A percentile compares a stretch with the other conserved stretches of the same genome.
These are phyloP conservation scores for Ceratobasidium theobromae DNA, from an alignment of 1,284 basidiomycete genomes.

Conservation along the genomic window DNA sequence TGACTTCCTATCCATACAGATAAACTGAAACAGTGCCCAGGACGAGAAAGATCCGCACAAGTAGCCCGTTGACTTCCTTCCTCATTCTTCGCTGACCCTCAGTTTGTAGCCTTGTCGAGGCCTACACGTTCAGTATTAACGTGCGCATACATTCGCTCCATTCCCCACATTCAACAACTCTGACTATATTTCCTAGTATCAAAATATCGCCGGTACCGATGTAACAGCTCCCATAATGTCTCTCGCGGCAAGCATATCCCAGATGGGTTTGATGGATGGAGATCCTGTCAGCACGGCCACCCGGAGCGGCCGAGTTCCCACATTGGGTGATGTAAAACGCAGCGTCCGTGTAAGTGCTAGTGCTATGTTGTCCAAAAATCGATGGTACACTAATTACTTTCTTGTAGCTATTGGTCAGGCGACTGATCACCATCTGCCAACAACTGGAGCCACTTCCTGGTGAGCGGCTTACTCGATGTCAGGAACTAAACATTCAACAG, in stretches of 20 bases:
- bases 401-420: slow-evolving; percentile 29
- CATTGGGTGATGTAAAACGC: slow-evolving; percentile 33
- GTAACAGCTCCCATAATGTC: slow-evolving; percentile 26
- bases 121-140: slow-evolving; percentile 37
- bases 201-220: slow-evolving; percentile 23
- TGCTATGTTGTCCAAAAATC: background rate
- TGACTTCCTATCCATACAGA: background rate
- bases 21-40: slow-evolving; percentile 1
- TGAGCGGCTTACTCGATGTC: slow-evolving; percentile 9
- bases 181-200: slow-evolving; percentile 26
- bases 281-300: slow-evolving; percentile 3
- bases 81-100: background rate
- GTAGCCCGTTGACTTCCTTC: slow-evolving; percentile 9
- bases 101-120: slow-evolving; percentile 32
- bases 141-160: slow-evolving; percentile 25
- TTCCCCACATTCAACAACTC: background rate
- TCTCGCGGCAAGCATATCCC: slow-evolving; percentile 19
- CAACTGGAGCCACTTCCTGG: slow-evolving; percentile 39
- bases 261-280: background rate
- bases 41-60: slow-evolving; percentile 35
- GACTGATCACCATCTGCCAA: slow-evolving; percentile 39
- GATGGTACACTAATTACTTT: no score
- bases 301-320: slow-evolving; percentile 12
- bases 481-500: background rate
- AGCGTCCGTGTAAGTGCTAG: slow-evolving; percentile 28